Percentiles rank a stretch among this genome's conserved stretches.
Conservation (phyloP, 2,329 filamentous ascomycete species). For the Zopfia rhizophila region DNA sequence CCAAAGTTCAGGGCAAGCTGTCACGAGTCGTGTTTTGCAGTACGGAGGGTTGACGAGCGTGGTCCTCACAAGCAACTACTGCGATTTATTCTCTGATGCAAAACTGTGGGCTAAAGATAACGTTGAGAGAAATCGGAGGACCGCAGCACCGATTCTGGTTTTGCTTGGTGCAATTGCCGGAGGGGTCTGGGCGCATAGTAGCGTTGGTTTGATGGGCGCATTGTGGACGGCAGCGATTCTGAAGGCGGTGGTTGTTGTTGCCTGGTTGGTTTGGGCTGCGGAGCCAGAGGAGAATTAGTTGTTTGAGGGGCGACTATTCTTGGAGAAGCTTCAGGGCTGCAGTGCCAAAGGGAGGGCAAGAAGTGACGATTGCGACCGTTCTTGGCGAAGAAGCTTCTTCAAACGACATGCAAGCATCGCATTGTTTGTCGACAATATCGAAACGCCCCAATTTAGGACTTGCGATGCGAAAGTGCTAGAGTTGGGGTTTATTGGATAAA, state of each 20-base stretch:
- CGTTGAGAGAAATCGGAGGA: constrained; percentile 64
- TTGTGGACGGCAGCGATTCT: constrained; percentile 59
- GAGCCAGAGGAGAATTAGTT: constrained; percentile 37
- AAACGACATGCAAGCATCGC: too few species aligned
- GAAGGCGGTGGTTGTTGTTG: constrained; percentile 51
- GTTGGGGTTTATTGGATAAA: too few species aligned
- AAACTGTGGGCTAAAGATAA: constrained; percentile 60
- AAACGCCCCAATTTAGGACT: too few species aligned
- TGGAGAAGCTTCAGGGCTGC: too few species aligned
- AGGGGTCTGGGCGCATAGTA: constrained; percentile 64
- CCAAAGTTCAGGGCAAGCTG: constrained; percentile 80
- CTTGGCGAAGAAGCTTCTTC: too few species aligned
- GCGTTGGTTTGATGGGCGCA: constrained; percentile 62
- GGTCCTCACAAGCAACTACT: constrained; percentile 84
- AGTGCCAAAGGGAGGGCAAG: too few species aligned
- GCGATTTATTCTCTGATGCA: constrained; percentile 78
- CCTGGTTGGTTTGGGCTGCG: constrained; percentile 55
- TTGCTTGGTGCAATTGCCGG: constrained; percentile 65
- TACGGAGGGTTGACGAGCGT: constrained; percentile 79
- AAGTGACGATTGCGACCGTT: too few species aligned
- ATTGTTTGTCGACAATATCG: too few species aligned
- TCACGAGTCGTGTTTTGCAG: constrained; percentile 75
- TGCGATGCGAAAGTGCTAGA: too few species aligned
- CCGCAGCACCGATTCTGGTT: constrained; percentile 62
- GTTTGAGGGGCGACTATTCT: too few species aligned